Evolutionary conservation across 495 filamentous ascomycete species (phyloP), one percentile per base, ranked within the genome.

Genomic region (Penicillium macrosclerotiorum): DNA sequence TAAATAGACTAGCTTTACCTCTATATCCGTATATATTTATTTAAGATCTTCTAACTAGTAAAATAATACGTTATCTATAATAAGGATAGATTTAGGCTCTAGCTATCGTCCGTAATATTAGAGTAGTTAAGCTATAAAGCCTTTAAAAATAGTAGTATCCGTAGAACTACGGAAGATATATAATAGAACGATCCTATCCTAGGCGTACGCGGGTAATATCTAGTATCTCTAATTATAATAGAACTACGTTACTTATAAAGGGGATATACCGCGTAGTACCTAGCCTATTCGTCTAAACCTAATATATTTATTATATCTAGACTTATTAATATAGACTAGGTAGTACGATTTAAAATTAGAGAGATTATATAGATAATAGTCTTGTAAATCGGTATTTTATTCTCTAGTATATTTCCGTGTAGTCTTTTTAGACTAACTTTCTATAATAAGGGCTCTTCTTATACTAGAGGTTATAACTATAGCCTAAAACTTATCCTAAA

Each of bases 381-480:
- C 25, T 27, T 27, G 25, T 11, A 27, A 27, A 27, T 27, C 25
- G 25, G 25, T 27, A 27, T 5, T 27, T 27, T 27, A 5, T 27
- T 27, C 25, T 27, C 25, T 27, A 27, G 25, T 11, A 27, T 16
- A 16, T 16, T 18, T 5, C 32, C 8, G 8, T 16, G 14, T 11
- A 16, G 36, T 20, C 36, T 38, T 38, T 38, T 38, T 38, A 11
- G 29, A 44, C 41, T 25, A 33, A 20, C 18, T 18, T 34, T 12
- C n/a, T 20, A 18, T 14, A 9, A 24, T 16, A 42, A 26, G 38
- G 25, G 22, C 38, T 42, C 25, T 19, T 35, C 31, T 37, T 23
- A 19, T 37, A n/a, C 34, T 37, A 3, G 34, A 37, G 32, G 37
- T 53, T 37, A 35, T 53, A 49, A 44, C 37, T 30, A 55, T 52